Evolutionary conservation across 768 basidiomycete genomes (phyloP).

Genomic region (Russula dissimulans): DNA sequence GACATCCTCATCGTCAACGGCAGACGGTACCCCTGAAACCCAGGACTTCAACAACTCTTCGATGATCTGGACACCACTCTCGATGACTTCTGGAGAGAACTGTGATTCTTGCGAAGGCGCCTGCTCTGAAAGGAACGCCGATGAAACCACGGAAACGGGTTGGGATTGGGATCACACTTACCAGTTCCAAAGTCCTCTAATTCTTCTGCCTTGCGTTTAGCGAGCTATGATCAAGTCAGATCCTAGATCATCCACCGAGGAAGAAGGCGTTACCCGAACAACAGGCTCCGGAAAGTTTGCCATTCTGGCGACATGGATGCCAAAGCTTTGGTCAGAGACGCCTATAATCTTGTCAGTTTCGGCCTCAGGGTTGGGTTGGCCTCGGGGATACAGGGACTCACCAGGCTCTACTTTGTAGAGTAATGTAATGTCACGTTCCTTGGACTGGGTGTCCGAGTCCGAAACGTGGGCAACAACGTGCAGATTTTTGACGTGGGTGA

Average conservation of each 20-base stretch:
- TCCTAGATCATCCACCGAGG: background rate
- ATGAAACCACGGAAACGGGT: background rate
- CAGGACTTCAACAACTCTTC: conserved; percentile 71
- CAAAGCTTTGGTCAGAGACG: conserved; percentile 94
- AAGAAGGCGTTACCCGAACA: conserved; percentile 49
- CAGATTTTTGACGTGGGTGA: conserved; percentile 82
- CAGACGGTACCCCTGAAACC: conserved; percentile 31
- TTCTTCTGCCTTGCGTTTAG: conserved; percentile 87
- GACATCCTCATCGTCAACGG: conserved; percentile 35
- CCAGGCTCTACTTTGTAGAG: conserved; percentile 73
- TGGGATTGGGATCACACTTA: conserved; percentile 16
- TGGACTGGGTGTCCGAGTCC: conserved; percentile 32
- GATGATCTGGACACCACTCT: conserved; percentile 74
- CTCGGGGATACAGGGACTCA: conserved; percentile 25
- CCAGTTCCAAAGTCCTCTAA: conserved; percentile 73
- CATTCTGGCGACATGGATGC: conserved; percentile 95
- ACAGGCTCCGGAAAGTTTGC: conserved; percentile 97
- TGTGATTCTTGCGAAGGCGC: conserved; percentile 30
- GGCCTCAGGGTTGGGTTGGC: background rate
- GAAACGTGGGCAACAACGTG: conserved; percentile 93
- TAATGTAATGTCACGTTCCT: conserved; percentile 71
- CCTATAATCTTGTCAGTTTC: conserved; percentile 36
- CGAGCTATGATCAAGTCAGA: conserved; percentile 43
- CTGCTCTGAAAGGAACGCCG: conserved; percentile 18
- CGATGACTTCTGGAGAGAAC: conserved; percentile 50